Base-by-base conservation (phyloP, 2,329 filamentous ascomycete species). In the Xylariales sp. region DNA sequence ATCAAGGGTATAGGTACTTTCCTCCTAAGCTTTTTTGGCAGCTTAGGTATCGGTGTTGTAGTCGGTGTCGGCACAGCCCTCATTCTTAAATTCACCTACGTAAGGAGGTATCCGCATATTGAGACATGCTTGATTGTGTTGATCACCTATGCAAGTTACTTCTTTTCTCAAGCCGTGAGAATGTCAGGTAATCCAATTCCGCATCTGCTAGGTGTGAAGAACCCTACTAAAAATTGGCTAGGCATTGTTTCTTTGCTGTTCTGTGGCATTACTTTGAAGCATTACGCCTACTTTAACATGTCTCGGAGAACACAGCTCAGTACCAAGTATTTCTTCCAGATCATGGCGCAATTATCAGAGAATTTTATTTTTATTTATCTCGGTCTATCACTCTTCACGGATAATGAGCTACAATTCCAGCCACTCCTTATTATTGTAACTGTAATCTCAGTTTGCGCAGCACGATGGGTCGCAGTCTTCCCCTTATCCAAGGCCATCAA, bases 291-390 rank as follows among this genome's bases (percentile, higher is more conserved):
- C 82, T 97, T 98, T 86, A 99, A 99, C 83, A 99, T 99, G 96
- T 99, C 96, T 36, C 90, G 96, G 56, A 91, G 96, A 69, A 98
- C 96, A 1, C 96, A 99, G 79, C 90, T 99, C 70, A 97, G 96
- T 16, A 99, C 96, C 60, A 99, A 99, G 80, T 99, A 97, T 81
- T 87, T 97, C 65, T 99, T 99, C 83, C 93, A 97, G 79, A 91
- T 97, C 69, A 90, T 97, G 74, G 93, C 96, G 3, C 96, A 99
- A 80, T 83, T 99, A 53, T 97, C 95, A 0, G 96, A 99, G 82
- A 99, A 99, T 80, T 99, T 99, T 79, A 99, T 99, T 80, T 99
- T 99, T 83, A 99, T 99, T 80, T 99, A 99, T 77, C 89, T 99
- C 0, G 96, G 96, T 5, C 85, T 99, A 3, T 97, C 96, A 0